Evolutionary conservation across 139 green algal genomes (phyloP), one percentile per base, ranked within the genome.

Genomic region (Coelastrella sp.): DNA sequence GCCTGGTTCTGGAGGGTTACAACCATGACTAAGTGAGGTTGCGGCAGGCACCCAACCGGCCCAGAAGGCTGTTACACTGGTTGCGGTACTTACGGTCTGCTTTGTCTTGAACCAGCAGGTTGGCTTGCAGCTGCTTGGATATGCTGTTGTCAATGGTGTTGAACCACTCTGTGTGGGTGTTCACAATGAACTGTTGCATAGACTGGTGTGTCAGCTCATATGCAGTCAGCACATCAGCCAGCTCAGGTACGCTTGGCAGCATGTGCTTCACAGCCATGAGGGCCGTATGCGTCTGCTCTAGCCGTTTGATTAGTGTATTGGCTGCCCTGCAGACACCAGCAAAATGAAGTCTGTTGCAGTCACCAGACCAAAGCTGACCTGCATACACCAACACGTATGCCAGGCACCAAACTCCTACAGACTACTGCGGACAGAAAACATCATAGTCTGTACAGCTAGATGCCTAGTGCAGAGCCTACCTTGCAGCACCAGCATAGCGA

Each of bases 161-260:
- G 91, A 95, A 97, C 97, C 97, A 99, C 84, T 98, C 94, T 22
- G 92, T 92, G 92, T 99, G 96, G 19, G 94, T 94, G 81, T 96
- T 95, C 77, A 95, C 90, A 57, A 98, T 96, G 91, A 95, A 97
- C 92, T 97, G 94, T 92, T 98, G 93, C 88, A 99, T 94, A 10
- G 95, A 92, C 16, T 92, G 88, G 61, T 96, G 94, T 20, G 96
- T 92, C 19, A 97, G 93, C 79, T 95, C 90, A 83, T 98, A 98
- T 7, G 94, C 90, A 4, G 92, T 89, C 11, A 94, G 83, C n/a
- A 96, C 91, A 89, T 97, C 95, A 7, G 73, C 89, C 0, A 92
- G 92, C 88, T 97, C 94, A 1, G 95, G 81, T 80, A 97, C 95
- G 17, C 91, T 77, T 7, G 96, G 96, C 83, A 97, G 87, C 90